Percentiles rank a stretch among this genome's conserved stretches.
These are phyloP conservation scores for Nothopassalora personata DNA, from an alignment of 2,329 filamentous ascomycete species.

Conservation along the genomic window DNA sequence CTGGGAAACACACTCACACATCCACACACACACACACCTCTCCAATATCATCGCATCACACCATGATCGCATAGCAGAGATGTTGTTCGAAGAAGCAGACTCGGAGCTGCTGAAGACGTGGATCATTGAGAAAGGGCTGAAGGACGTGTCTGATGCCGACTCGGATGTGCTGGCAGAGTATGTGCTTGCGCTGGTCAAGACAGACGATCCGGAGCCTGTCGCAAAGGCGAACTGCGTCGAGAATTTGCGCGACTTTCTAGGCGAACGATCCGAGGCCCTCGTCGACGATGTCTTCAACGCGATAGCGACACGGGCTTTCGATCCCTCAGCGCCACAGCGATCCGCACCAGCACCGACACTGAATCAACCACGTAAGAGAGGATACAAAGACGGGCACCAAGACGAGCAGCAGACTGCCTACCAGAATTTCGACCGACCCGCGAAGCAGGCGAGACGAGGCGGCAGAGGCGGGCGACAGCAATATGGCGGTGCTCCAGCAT, in stretches of 20 bases:
- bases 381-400: slow-evolving; percentile 51
- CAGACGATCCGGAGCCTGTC: slow-evolving; percentile 60
- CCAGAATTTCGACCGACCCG: slow-evolving; percentile 39
- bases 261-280: slow-evolving; percentile 59
- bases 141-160: slow-evolving; percentile 71
- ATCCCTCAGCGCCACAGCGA: slow-evolving; percentile 25
- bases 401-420: slow-evolving; percentile 35
- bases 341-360: slow-evolving; percentile 18
- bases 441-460: slow-evolving; percentile 58
- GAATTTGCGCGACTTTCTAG: slow-evolving; percentile 70
- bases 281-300: slow-evolving; percentile 66
- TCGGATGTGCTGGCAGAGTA: slow-evolving; percentile 79
- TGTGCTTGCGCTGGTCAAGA: slow-evolving; percentile 68
- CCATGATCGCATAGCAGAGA: slow-evolving; percentile 24
- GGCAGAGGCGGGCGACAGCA: slow-evolving; percentile 31
- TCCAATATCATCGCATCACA: not conserved
- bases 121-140: slow-evolving; percentile 66
- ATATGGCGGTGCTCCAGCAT: not conserved
- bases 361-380: slow-evolving; percentile 49
- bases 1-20: not conserved
- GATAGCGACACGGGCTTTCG: slow-evolving; percentile 51
- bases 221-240: slow-evolving; percentile 64
- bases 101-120: slow-evolving; percentile 62
- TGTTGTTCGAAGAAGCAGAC: slow-evolving; percentile 53
- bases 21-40: not conserved